A percentile compares a stretch with the other conserved stretches of the same genome.
Conservation (phyloP, 345 rosid species). For the Carallia brachiata region DNA sequence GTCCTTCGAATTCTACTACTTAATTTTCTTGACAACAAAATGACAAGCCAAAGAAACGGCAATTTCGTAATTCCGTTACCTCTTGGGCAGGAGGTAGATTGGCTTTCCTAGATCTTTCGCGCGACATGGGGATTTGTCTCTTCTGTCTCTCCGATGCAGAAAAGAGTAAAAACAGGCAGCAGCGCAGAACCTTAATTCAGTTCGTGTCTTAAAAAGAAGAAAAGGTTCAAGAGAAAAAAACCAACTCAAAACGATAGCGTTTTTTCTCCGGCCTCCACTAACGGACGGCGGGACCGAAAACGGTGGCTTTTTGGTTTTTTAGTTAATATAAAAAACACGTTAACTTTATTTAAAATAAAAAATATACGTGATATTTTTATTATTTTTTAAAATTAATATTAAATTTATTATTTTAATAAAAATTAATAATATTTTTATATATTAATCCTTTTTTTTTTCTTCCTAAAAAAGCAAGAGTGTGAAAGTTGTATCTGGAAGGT, state of each 20-base stretch:
- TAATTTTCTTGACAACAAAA: slow-evolving; percentile 14
- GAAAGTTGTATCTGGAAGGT: too few relatives aligned
- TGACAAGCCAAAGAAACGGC: background rate
- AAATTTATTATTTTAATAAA: too few relatives aligned
- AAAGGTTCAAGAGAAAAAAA: background rate
- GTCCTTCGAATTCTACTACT: background rate
- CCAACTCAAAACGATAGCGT: background rate
- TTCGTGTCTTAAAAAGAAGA: background rate
- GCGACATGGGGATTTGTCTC: slow-evolving; percentile 34
- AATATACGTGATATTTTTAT: too few relatives aligned
- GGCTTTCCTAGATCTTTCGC: slow-evolving; percentile 46
- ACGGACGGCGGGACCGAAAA: background rate
- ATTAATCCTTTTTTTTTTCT: too few relatives aligned
- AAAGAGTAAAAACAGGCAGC: background rate
- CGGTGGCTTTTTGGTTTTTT: background rate
- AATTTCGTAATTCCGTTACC: slow-evolving; percentile 30
- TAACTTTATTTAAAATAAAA: too few relatives aligned
- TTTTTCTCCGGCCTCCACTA: too few relatives aligned
- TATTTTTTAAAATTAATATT: too few relatives aligned
- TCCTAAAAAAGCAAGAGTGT: too few relatives aligned
- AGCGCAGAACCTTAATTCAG: background rate
- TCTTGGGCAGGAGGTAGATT: slow-evolving; percentile 76
- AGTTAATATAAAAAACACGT: too few relatives aligned
- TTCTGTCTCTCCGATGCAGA: background rate
- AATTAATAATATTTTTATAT: too few relatives aligned